Evolutionary conservation across 2,329 filamentous ascomycete species (phyloP), one percentile per base, ranked within the genome.

Genomic region (Colletotrichum eremochloae): DNA sequence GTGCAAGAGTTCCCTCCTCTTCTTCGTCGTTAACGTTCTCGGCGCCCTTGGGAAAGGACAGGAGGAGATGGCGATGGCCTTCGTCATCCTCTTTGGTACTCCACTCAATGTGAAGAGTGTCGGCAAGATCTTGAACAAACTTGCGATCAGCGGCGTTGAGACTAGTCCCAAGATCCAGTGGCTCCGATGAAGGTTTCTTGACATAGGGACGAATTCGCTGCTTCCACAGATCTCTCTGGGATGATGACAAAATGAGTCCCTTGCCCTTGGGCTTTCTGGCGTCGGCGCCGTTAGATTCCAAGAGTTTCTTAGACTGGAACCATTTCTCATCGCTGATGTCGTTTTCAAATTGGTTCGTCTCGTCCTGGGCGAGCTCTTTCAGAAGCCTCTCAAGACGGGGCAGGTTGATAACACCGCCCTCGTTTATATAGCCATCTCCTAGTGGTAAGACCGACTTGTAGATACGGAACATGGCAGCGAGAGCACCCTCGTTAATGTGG

Each of bases 401-500:
- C 79, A 99, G 86, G 79, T 98, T 97, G 82, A 99, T 97, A 58
- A 93, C 91, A 78, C 96, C 97, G 67, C 93, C 91, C 80, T 99
- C 95, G 82, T 99, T 99, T 83, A 99, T 96, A 81, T 98, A 99
- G 6, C 96, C 96, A 68, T 94, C 93, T 78, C 94, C 92, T 79
- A 92, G 91, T 9, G 95, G 95, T 72, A 99, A 86, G 48, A 97
- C 91, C 60, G 92, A 88, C 83, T 98, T 98, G 87, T 99, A 99
- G 72, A 97, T 91, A 79, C 93, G 93, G 82, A 99, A 99, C 96
- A 99, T 99, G 79, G 96, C 92, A 33, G 96, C 94, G 82, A 99
- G 85, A 31, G 97, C 96, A 75, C 96, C 97, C 83, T 99, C 97
- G 82, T 99, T 99, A 83, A 99, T 99, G 83, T 99, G 96, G 75